Evolutionary conservation across 306 rosid genomes (phyloP).

Genomic region (Malus domestica): DNA sequence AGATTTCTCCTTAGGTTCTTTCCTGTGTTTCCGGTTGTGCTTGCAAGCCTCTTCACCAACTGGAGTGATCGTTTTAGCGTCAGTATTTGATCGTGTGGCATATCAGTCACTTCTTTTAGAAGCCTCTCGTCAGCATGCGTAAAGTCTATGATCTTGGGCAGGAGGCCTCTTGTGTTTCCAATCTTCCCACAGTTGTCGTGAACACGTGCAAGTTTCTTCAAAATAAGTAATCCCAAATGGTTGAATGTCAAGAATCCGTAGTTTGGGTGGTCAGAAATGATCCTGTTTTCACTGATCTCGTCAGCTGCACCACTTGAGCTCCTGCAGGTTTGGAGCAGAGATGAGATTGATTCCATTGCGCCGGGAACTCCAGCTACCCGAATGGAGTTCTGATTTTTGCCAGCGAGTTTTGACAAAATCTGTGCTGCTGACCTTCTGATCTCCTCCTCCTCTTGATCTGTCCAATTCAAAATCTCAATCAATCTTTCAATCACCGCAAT

Average conservation of each 20-base stretch:
- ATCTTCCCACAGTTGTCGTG: conserved; percentile 93
- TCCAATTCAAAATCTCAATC: conserved; percentile 96
- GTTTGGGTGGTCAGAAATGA: conserved; percentile 38
- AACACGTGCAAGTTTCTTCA: conserved; percentile 77
- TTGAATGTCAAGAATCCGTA: conserved; percentile 75
- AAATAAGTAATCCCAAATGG: conserved; percentile 69
- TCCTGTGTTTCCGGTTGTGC: conserved; percentile 72
- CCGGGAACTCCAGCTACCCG: conserved; percentile 86
- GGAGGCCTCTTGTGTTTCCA: conserved; percentile 81
- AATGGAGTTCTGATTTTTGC: conserved; percentile 76
- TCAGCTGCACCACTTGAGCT: conserved; percentile 48
- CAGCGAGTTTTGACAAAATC: conserved; percentile 67
- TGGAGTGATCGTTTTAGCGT: conserved; percentile 71
- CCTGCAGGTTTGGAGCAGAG: conserved; percentile 65
- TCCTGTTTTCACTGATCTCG: conserved; percentile 68
- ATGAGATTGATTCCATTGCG: conserved; percentile 88
- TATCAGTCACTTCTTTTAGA: conserved; percentile 43
- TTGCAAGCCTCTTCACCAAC: conserved; percentile 77
- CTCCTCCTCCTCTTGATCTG: conserved; percentile 72
- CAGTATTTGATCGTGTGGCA: conserved; percentile 40
- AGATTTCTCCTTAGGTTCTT: conserved; percentile 65
- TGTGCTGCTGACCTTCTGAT: conserved; percentile 74
- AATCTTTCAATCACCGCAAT: conserved; percentile 62
- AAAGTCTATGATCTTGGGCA: conserved; percentile 77
- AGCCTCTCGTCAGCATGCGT: conserved; percentile 61